Percentiles rank a stretch among this genome's conserved stretches.
These are phyloP conservation scores for Ceratocystis lukuohia DNA, from an alignment of 2,329 filamentous ascomycete species.

Conservation along the genomic window DNA sequence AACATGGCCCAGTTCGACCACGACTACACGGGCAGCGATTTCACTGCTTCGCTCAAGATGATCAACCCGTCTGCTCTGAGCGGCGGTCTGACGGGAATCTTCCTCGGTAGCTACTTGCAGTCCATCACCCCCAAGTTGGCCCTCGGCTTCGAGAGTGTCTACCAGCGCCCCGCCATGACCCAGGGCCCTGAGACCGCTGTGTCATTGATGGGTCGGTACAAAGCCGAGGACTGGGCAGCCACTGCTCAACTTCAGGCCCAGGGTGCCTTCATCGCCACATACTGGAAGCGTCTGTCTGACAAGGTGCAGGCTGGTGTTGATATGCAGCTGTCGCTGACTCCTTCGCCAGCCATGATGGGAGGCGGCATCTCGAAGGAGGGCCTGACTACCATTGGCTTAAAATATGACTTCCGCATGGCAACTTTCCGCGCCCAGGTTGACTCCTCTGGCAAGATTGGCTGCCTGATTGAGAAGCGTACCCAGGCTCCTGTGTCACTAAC, in stretches of 20 bases:
- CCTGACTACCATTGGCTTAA: slow-evolving; percentile 79
- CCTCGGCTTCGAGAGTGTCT: slow-evolving; percentile 82
- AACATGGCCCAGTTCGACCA: slow-evolving; percentile 51
- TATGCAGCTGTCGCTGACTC: slow-evolving; percentile 72
- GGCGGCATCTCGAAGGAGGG: slow-evolving; percentile 74
- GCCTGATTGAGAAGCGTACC: slow-evolving; percentile 88
- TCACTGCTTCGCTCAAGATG: slow-evolving; percentile 83
- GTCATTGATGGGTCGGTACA: slow-evolving; percentile 87
- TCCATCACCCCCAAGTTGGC: slow-evolving; percentile 76
- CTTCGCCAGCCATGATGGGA: slow-evolving; percentile 55
- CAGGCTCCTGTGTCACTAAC: slow-evolving; percentile 85
- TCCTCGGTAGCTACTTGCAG: slow-evolving; percentile 91
- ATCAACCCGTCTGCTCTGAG: slow-evolving; percentile 92
- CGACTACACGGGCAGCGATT: slow-evolving; percentile 87
- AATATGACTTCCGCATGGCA: slow-evolving; percentile 95
- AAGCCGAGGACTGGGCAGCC: slow-evolving; percentile 81
- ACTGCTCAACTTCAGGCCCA: slow-evolving; percentile 81
- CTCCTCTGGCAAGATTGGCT: slow-evolving; percentile 84
- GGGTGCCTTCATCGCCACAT: slow-evolving; percentile 77
- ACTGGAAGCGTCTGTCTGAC: slow-evolving; percentile 86
- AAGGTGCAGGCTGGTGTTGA: slow-evolving; percentile 95
- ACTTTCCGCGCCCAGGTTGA: slow-evolving; percentile 94
- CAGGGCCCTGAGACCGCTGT: slow-evolving; percentile 82
- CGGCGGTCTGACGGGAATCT: slow-evolving; percentile 85
- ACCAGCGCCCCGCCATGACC: slow-evolving; percentile 74